These are phyloP conservation scores for Yamadazyma triangularis DNA, from an alignment of 1,139 yeast genomes.

Conservation along the genomic window DNA sequence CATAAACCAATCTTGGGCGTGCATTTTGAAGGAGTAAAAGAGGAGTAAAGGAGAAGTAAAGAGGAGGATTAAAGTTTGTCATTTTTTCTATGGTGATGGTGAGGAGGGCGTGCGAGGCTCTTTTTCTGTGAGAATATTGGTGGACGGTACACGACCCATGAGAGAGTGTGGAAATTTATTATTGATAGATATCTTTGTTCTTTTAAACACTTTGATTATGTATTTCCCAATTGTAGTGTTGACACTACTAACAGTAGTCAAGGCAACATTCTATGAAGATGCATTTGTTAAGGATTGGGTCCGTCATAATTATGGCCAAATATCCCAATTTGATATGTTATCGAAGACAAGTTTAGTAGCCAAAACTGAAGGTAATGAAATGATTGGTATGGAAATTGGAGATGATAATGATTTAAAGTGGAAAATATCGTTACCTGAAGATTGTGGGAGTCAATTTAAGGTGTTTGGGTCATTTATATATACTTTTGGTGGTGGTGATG, in stretches of 20 bases:
- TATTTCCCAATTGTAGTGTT: not conserved
- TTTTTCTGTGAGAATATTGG: not conserved
- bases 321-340: conserved; percentile 7
- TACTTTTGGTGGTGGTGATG: not conserved
- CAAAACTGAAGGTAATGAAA: conserved; percentile 19
- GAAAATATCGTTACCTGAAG: conserved; percentile 12
- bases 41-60: too few relatives aligned
- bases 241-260: not conserved
- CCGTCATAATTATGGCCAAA: conserved; percentile 9
- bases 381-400: conserved; percentile 19
- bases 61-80: too few relatives aligned
- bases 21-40: too few relatives aligned
- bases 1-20: conserved; percentile 72
- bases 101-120: not conserved
- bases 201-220: not conserved
- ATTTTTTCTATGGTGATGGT: too few relatives aligned
- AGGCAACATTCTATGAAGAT: conserved; percentile 26
- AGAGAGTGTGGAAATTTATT: not conserved
- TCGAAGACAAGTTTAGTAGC: conserved; percentile 20
- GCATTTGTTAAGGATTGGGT: conserved; percentile 34
- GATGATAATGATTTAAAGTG: conserved; percentile 14
- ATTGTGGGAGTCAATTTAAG: not conserved
- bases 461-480: not conserved
- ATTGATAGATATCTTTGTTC: not conserved
- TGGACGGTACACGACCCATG: not conserved